A percentile compares a stretch with the other conserved stretches of the same genome.
Evolutionary conservation across 2,329 filamentous ascomycete genomes (phyloP).

Genomic region (Stagonosporopsis tanaceti): DNA sequence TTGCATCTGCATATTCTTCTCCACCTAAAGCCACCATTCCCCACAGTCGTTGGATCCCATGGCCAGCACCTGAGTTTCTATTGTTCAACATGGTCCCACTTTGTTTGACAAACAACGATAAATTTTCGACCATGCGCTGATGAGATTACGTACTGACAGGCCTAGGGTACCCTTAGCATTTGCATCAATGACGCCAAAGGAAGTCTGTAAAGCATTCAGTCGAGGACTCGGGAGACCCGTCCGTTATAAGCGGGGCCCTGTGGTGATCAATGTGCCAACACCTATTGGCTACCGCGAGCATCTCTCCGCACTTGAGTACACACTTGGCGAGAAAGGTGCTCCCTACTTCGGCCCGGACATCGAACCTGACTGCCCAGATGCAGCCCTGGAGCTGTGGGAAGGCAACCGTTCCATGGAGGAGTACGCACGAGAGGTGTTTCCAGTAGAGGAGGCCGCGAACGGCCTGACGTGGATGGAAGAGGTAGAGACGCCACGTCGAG

Average conservation of each 20-base stretch:
- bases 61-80: conserved; percentile 23
- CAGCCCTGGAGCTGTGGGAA: conserved; percentile 87
- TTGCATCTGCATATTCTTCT: conserved; percentile 30
- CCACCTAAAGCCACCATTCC: conserved; percentile 30
- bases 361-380: conserved; percentile 69
- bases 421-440: conserved; percentile 93
- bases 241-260: conserved; percentile 77
- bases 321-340: conserved; percentile 66
- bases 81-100: conserved; percentile 21
- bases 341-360: conserved; percentile 70
- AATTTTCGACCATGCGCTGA: conserved; percentile 25
- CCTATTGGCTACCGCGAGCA: conserved; percentile 90
- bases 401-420: conserved; percentile 90
- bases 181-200: conserved; percentile 81
- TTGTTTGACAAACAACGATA: conserved; percentile 17
- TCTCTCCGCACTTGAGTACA: conserved; percentile 70
- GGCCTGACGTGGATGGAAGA: conserved; percentile 90
- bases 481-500: conserved; percentile 50
- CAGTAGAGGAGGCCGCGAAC: conserved; percentile 92
- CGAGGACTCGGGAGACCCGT: conserved; percentile 80
- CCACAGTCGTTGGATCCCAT: conserved; percentile 34
- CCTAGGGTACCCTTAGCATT: conserved; percentile 85
- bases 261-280: conserved; percentile 85
- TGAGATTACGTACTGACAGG: conserved; percentile 37
- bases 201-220: conserved; percentile 83